Percentiles rank a stretch among this genome's conserved stretches.
Evolutionary conservation across 2,329 filamentous ascomycete genomes (phyloP).

Genomic region (Fusarium odoratissimum): DNA sequence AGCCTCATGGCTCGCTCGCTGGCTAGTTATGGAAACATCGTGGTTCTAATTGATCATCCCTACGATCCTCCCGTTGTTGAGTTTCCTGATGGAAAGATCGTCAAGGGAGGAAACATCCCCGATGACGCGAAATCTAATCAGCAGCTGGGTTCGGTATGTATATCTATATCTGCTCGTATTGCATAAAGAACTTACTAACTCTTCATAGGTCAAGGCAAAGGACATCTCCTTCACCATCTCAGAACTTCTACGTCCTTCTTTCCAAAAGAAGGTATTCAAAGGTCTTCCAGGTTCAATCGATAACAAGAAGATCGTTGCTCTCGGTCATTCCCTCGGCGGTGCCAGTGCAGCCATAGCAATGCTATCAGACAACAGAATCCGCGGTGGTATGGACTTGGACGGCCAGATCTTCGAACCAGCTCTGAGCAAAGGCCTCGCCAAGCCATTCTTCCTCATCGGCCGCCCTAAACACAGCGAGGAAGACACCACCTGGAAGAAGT

Average conservation of each 20-base stretch:
- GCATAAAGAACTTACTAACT: rapidly evolving
- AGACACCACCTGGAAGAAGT: constrained; percentile 49
- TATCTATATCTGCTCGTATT: rapidly evolving
- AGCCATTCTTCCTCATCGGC: constrained; percentile 49
- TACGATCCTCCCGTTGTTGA: constrained; percentile 59
- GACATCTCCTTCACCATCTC: constrained; percentile 55
- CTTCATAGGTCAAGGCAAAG: constrained; percentile 46
- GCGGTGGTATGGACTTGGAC: constrained; percentile 56
- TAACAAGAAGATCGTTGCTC: constrained; percentile 47
- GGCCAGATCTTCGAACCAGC: constrained; percentile 51
- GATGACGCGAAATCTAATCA: constrained; percentile 18
- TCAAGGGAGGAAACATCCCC: constrained; percentile 22
- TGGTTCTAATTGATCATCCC: constrained; percentile 62
- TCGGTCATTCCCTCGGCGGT: constrained; percentile 56
- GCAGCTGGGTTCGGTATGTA: constrained; percentile 34
- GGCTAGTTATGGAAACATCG: constrained; percentile 58
- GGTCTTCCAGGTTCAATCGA: constrained; percentile 44
- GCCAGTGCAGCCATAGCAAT: constrained; percentile 51
- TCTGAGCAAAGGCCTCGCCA: constrained; percentile 42
- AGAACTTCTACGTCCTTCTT: constrained; percentile 42
- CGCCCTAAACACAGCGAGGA: constrained; percentile 45
- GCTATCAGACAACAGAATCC: constrained; percentile 48
- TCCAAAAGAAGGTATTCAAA: constrained; percentile 28
- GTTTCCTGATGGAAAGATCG: constrained; percentile 56
- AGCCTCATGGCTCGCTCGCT: constrained; percentile 57